phyloP scores from a whole-genome alignment of 202 grass and related monocot genomes.

The Digitaria exilis region DNA sequence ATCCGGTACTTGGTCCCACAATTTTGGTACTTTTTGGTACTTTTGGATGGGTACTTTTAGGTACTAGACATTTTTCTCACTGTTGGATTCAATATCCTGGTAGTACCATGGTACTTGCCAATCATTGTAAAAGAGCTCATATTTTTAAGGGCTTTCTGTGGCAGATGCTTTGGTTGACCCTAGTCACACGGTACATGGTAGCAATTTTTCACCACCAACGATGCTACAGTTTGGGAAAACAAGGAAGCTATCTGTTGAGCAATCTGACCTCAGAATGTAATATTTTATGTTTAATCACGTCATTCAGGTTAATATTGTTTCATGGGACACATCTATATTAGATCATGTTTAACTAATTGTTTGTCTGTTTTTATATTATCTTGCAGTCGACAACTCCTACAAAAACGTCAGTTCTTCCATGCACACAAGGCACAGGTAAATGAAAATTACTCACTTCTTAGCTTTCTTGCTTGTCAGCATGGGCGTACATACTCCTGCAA shows the following conservation, averaged over 20 bases:
- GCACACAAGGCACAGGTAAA: slow-evolving; percentile 97
- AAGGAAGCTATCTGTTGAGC: slow-evolving; percentile 76
- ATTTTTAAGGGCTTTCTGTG: slow-evolving; percentile 41
- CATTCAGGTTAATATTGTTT: slow-evolving; percentile 10
- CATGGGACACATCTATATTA: not conserved
- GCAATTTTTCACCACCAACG: slow-evolving; percentile 19
- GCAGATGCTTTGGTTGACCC: slow-evolving; percentile 60
- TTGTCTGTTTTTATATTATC: slow-evolving; percentile 45
- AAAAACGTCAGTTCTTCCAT: slow-evolving; percentile 95
- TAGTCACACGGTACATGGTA: slow-evolving; percentile 6
- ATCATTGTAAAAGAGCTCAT: too few relatives aligned
- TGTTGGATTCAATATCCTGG: too few relatives aligned
- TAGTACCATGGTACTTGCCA: too few relatives aligned
- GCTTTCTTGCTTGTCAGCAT: not conserved
- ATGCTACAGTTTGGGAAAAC: slow-evolving; percentile 20
- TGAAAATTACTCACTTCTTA: not conserved
- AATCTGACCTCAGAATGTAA: slow-evolving; percentile 91
- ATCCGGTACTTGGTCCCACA: too few relatives aligned
- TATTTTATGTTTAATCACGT: not conserved
- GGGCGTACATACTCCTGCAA: not conserved
- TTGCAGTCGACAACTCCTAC: slow-evolving; percentile 79
- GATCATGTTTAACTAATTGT: slow-evolving; percentile 20
- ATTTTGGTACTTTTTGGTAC: too few relatives aligned
- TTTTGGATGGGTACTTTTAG: too few relatives aligned
- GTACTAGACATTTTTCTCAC: too few relatives aligned